Percentiles rank a stretch among this genome's conserved stretches.
Evolutionary conservation across 1,139 yeast genomes (phyloP).

Genomic region (Hemisphaericaspora xylanilytica): DNA sequence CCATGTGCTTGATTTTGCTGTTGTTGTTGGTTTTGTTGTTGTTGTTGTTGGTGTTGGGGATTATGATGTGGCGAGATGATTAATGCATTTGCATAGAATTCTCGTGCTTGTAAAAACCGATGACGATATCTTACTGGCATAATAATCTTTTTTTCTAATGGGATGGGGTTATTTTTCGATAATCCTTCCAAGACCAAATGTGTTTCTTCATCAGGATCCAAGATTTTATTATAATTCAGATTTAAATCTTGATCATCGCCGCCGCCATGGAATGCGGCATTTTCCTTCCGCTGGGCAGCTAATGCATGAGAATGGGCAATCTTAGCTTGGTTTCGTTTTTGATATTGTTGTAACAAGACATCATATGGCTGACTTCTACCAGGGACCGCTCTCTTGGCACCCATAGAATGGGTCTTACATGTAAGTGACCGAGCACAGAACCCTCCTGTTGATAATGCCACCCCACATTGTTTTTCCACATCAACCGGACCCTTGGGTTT

Average conservation of each 20-base stretch:
- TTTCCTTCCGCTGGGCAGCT: slow-evolving; percentile 50
- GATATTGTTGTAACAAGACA: slow-evolving; percentile 81
- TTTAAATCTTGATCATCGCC: slow-evolving; percentile 20
- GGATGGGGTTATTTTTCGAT: slow-evolving; percentile 72
- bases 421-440: slow-evolving; percentile 93
- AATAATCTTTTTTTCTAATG: slow-evolving; percentile 73
- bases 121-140: slow-evolving; percentile 71
- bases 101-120: slow-evolving; percentile 76
- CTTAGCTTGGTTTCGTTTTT: slow-evolving; percentile 88
- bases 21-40: slow-evolving; percentile 12
- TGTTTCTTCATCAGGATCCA: slow-evolving; percentile 87
- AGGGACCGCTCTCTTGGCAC: slow-evolving; percentile 90
- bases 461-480: slow-evolving; percentile 96
- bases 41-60: slow-evolving; percentile 14
- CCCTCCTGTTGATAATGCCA: slow-evolving; percentile 86
- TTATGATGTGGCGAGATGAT: slow-evolving; percentile 35
- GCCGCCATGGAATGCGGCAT: slow-evolving; percentile 40
- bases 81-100: slow-evolving; percentile 68
- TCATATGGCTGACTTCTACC: slow-evolving; percentile 95
- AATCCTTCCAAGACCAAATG: slow-evolving; percentile 93
- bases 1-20: no score
- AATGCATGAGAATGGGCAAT: slow-evolving; percentile 79
- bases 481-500: slow-evolving; percentile 80
- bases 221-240: slow-evolving; percentile 27
- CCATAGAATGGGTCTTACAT: slow-evolving; percentile 98